Evolutionary conservation across 345 rosid species (phyloP).

Genomic region (Salix purpurea): DNA sequence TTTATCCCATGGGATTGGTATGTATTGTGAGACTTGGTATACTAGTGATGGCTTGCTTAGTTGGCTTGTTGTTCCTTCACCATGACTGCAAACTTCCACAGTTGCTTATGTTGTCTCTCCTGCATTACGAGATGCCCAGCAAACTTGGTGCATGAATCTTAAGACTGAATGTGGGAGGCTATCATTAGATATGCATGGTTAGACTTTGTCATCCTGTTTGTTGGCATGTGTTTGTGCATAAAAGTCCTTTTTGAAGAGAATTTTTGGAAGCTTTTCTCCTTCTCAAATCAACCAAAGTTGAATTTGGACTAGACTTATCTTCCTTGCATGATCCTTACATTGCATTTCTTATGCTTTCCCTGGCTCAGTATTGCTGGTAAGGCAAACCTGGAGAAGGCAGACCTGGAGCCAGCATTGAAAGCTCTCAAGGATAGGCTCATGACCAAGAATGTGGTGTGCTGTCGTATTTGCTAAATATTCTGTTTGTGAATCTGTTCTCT

Average conservation of each 20-base stretch:
- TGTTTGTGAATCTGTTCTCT: background rate
- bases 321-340: background rate
- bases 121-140: background rate
- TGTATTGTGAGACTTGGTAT: background rate
- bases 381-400: constrained; percentile 88
- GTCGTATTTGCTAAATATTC: background rate
- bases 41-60: background rate
- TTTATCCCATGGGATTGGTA: background rate
- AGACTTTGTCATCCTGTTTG: background rate
- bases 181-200: background rate
- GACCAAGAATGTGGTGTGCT: constrained; percentile 98
- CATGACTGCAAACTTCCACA: background rate
- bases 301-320: background rate
- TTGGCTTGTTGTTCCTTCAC: background rate
- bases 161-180: background rate
- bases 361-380: constrained; percentile 87
- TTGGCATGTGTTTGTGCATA: background rate
- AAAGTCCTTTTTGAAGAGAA: background rate
- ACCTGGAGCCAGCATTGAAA: constrained; percentile 86
- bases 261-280: background rate
- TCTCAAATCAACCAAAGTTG: background rate
- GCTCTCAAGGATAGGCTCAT: constrained; percentile 96
- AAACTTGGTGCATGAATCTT: background rate
- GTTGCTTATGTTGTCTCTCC: background rate
- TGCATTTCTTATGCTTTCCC: constrained; percentile 7